Percentiles rank a stretch among this genome's conserved stretches.
phyloP scores from a whole-genome alignment of 1,284 basidiomycete species.

The Flammula alnicola region DNA sequence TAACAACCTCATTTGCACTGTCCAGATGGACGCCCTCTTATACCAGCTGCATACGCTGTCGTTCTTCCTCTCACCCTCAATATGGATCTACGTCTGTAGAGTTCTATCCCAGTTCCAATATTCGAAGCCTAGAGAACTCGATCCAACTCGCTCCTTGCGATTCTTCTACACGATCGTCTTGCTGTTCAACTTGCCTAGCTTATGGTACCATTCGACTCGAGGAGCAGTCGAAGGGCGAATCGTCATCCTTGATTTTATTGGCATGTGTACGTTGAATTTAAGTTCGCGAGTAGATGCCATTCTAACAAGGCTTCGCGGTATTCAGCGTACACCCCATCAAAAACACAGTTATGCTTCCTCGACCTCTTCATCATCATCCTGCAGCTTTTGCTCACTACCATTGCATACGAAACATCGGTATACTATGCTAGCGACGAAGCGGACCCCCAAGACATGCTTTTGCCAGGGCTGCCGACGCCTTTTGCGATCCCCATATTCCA shows the following conservation, averaged over 20 bases:
- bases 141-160: constrained; percentile 61
- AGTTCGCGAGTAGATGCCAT: constrained; percentile 12
- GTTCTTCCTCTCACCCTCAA: constrained; percentile 72
- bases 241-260: constrained; percentile 76
- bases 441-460: constrained; percentile 37
- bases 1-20: constrained; percentile 7
- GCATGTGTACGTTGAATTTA: constrained; percentile 57
- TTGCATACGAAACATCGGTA: constrained; percentile 66
- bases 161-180: constrained; percentile 65
- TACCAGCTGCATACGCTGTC: constrained; percentile 76
- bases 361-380: constrained; percentile 69
- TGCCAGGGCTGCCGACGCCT: constrained; percentile 32
- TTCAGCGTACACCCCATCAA: constrained; percentile 63
- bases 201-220: constrained; percentile 63
- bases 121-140: constrained; percentile 65
- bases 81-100: constrained; percentile 61
- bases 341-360: constrained; percentile 61
- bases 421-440: constrained; percentile 33
- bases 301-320: constrained; percentile 8
- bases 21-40: constrained; percentile 68
- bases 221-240: constrained; percentile 57
- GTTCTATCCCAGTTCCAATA: constrained; percentile 66
- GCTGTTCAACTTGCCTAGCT: constrained; percentile 57
- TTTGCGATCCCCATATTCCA: constrained; percentile 30
- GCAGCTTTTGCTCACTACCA: constrained; percentile 63